Evolutionary conservation across 1,139 yeast species (phyloP).

Genomic region (Blastobotrys buckinghamii): DNA sequence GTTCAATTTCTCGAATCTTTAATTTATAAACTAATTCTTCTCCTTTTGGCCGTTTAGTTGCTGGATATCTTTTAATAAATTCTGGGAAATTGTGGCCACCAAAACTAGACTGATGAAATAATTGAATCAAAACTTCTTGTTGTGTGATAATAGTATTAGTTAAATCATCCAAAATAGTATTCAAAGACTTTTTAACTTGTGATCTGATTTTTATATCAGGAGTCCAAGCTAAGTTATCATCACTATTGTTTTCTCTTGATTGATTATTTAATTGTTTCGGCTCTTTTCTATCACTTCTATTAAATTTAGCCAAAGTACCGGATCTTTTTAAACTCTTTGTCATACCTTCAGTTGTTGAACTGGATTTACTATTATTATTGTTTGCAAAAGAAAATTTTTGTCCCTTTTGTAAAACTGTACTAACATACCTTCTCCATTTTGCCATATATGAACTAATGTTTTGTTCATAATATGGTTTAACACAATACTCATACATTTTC

Average conservation of each 20-base stretch:
- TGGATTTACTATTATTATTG: not conserved
- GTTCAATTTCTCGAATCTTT: constrained; percentile 38
- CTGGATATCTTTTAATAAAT: constrained; percentile 41
- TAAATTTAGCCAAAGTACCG: constrained; percentile 29
- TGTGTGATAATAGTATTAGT: constrained; percentile 46
- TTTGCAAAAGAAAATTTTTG: constrained; percentile 22
- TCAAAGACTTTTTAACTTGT: constrained; percentile 16
- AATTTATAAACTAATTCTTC: constrained; percentile 26
- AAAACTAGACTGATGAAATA: constrained; percentile 62
- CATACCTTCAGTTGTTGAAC: constrained; percentile 9
- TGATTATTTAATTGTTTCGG: not conserved
- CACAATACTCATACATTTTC: constrained; percentile 26
- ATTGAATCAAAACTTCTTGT: constrained; percentile 56
- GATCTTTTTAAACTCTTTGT: constrained; percentile 28
- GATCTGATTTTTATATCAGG: constrained; percentile 24
- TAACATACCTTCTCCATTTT: constrained; percentile 26
- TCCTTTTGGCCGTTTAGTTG: constrained; percentile 28
- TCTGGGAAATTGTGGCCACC: constrained; percentile 43
- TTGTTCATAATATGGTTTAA: constrained; percentile 25
- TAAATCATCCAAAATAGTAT: constrained; percentile 30
- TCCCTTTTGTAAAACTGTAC: constrained; percentile 15
- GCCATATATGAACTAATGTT: constrained; percentile 29
- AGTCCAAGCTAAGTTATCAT: constrained; percentile 14
- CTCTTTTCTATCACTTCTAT: constrained; percentile 9
- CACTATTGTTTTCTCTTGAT: not conserved